Base-by-base conservation (phyloP, 1,284 basidiomycete species). In the Crucibulum parvulum region DNA sequence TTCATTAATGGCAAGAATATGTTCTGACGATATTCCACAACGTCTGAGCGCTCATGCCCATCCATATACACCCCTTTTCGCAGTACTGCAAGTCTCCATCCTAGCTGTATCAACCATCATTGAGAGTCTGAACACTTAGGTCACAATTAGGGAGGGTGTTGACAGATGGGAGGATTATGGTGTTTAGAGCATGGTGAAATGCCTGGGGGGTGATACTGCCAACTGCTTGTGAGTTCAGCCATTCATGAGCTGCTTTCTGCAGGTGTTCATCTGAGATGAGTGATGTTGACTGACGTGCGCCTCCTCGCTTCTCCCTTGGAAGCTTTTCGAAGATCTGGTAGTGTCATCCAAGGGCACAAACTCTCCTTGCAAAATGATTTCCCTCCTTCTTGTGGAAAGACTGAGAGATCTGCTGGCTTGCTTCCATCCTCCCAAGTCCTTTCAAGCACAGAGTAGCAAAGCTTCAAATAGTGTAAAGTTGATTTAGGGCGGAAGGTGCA, bases 201-300 rank as follows among this genome's bases (percentile, higher is more conserved):
- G 16, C 37, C 3, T 61, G 41, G 0, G 73, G 75, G 4, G 75
- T 78, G 18, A 79, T 69, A 11, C 66, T 58, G 7, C 76, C 72
- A n/a, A 56, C 60, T 2, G 60, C 57, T 46, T 71, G 62, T 31
- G 31, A 31, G 31, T 31, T 31, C 31, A 31, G 37, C 10, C 10
- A 34, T 51, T 24, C 18, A 18, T 13, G 6, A 7, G 10, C 41
- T 13, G 18, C 15, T n/a, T 45, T 18, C 15, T 45, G 41, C 10
- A 45, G 41, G 41, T 45, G 41, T 10, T n/a, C 10, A 13, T 31
- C 31, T 31, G 31, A 4, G 31, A 31, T 31, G 31, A 31, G 5
- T 31, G 31, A 31, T 5, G 3, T 31, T 31, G 5, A 31, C 31
- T 31, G 31, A 31, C 31, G 5, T 31, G 31, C 31, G 5, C 31